phyloP scores from a whole-genome alignment of 2,329 filamentous ascomycete genomes.

The Aureobasidium sp. region DNA sequence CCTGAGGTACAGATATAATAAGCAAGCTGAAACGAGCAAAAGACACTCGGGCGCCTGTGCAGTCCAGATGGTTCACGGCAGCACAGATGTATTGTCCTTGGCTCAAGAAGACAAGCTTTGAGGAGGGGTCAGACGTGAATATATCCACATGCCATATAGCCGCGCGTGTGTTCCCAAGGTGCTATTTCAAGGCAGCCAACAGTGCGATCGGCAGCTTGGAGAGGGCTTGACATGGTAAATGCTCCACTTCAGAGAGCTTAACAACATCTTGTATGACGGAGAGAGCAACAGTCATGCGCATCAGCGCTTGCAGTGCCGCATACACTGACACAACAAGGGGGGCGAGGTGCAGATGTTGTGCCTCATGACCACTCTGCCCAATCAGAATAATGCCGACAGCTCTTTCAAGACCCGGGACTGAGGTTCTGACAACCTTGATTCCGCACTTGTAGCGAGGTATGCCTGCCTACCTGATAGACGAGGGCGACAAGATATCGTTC shows the following conservation, averaged over 20 bases:
- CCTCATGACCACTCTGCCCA: not conserved
- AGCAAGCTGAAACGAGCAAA: not conserved
- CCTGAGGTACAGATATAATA: not conserved
- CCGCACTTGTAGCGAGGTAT: not conserved
- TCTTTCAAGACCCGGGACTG: not conserved
- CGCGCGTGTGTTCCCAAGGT: not conserved
- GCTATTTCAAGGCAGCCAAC: not conserved
- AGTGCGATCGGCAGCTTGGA: not conserved
- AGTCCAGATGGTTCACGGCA: not conserved
- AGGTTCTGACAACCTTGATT: not conserved
- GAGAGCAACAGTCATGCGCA: not conserved
- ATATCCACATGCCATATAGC: not conserved
- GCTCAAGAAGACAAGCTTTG: not conserved
- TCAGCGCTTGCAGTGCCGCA: constrained; percentile 7
- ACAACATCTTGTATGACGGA: not conserved
- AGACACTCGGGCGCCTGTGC: not conserved
- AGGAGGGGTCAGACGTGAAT: not conserved
- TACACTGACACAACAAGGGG: not conserved
- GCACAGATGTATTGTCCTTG: not conserved
- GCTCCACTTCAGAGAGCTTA: not conserved
- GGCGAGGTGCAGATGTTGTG: not conserved
- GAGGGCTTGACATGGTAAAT: not conserved
- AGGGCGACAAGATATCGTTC: too few species aligned
- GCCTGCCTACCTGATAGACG: not conserved
- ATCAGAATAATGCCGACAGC: not conserved